Percentiles rank a stretch among this genome's conserved stretches.
These are phyloP conservation scores for Bidens hawaiensis DNA, from an alignment of 140 eudicot species.

Conservation along the genomic window DNA sequence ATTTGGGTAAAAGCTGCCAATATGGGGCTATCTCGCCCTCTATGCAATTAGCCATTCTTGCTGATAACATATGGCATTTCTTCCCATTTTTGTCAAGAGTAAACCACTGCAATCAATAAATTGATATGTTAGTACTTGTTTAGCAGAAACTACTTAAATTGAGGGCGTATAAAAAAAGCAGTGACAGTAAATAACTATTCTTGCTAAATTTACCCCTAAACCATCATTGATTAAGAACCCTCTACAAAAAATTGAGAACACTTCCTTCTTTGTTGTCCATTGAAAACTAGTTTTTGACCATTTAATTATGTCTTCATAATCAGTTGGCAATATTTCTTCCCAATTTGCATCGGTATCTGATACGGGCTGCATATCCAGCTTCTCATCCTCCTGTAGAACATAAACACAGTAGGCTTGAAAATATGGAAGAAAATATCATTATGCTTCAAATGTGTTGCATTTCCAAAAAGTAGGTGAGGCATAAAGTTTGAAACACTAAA, in stretches of 20 bases:
- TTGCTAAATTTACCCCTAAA: too few relatives aligned
- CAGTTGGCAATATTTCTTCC: constrained; percentile 13
- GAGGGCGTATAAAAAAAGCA: background rate
- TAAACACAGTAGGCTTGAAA: background rate
- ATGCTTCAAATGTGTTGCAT: background rate
- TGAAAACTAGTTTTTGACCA: background rate
- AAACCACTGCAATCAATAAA: constrained; percentile 24
- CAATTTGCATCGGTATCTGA: background rate
- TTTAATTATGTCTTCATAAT: constrained; percentile 1
- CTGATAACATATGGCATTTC: constrained; percentile 7
- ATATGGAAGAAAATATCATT: background rate
- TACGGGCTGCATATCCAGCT: background rate
- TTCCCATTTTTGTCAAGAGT: constrained; percentile 4
- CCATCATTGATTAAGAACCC: constrained; percentile 15
- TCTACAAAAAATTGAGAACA: background rate
- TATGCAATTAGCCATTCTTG: too few relatives aligned
- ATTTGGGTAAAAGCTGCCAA: constrained; percentile 4
- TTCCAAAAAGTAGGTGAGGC: too few relatives aligned
- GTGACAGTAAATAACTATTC: background rate
- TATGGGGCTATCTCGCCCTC: too few relatives aligned
- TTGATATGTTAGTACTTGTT: background rate
- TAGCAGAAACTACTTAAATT: too few relatives aligned
- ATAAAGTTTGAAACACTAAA: background rate
- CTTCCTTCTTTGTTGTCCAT: constrained; percentile 10
- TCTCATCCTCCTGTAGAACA: background rate